Evolutionary conservation across 208 protist species (phyloP), one percentile per base, ranked within the genome.

Genomic region (Acanthamoeba healyi): DNA sequence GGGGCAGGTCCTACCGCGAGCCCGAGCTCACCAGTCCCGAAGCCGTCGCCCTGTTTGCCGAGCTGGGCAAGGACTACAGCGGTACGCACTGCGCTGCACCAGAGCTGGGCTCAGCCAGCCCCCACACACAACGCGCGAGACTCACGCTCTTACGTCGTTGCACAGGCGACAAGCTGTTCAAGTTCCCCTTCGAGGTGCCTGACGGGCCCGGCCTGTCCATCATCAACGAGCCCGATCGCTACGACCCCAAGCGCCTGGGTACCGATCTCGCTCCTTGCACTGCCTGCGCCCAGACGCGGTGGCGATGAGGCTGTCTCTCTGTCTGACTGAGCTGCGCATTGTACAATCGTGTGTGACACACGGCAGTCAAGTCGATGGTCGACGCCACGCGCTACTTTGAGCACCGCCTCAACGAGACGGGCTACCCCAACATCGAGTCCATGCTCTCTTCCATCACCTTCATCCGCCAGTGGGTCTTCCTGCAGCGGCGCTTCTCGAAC

Each of bases 301-400:
- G n/a, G n/a, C n/a, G n/a, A n/a, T n/a, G n/a, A n/a, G n/a, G n/a
- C n/a, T n/a, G n/a, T n/a, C n/a, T n/a, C n/a, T n/a, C n/a, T n/a
- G n/a, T n/a, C n/a, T n/a, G n/a, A n/a, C n/a, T n/a, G n/a, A n/a
- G n/a, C n/a, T n/a, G n/a, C n/a, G n/a, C n/a, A n/a, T n/a, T n/a
- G n/a, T n/a, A n/a, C n/a, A n/a, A n/a, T 61, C 12, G 5, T 61
- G 54, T 61, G 17, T 65, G n/a, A n/a, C n/a, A 19, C 34, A 22
- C 34, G 14, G 12, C 70, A 79, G 70, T 79, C 17, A 79, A 79
- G 46, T 79, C 70, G 70, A 79, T 79, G 70, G n/a, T 79, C 12
- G 70, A 79, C 38, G 70, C 70, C 9, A 79, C 32, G 38, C 70
- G 70, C 14, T 79, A 79, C 70, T 79, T 79, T 46, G 70, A 79